Percentiles rank a stretch among this genome's conserved stretches.
Conservation (phyloP, 1,284 basidiomycete species). For the Athelia psychrophila region DNA sequence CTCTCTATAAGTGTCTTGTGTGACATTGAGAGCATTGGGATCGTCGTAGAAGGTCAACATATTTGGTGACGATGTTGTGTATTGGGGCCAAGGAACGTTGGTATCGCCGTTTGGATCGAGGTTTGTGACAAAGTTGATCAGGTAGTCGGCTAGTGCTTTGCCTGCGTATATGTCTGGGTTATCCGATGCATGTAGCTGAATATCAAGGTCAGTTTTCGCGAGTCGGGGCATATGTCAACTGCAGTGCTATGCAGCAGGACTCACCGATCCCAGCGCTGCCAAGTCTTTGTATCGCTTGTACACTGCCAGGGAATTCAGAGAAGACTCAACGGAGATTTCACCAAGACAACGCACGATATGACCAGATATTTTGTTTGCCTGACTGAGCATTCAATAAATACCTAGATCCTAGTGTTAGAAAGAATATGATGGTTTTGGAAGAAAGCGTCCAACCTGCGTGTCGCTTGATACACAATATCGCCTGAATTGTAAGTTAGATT, state of each 20-base stretch:
- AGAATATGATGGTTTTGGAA: no score
- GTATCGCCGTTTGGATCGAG: conserved; percentile 47
- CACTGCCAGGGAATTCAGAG: background rate
- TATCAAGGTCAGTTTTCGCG: background rate
- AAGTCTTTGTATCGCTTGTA: conserved; percentile 41
- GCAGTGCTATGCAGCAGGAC: conserved; percentile 10
- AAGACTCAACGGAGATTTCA: background rate
- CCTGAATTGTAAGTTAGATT: conserved; percentile 28
- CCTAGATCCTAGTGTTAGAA: conserved; percentile 10
- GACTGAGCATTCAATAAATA: conserved; percentile 43
- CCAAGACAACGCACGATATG: conserved; percentile 34
- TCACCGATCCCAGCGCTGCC: conserved; percentile 43
- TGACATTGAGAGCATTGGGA: conserved; percentile 27
- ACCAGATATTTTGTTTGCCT: conserved; percentile 44
- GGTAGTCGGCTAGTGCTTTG: conserved; percentile 37
- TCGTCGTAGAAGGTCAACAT: conserved; percentile 47
- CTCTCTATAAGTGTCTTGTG: conserved; percentile 40
- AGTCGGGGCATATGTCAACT: no score
- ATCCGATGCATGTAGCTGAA: conserved; percentile 36
- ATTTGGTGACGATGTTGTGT: conserved; percentile 32
- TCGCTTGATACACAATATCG: conserved; percentile 52
- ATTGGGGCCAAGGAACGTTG: conserved; percentile 47
- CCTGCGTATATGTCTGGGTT: conserved; percentile 33
- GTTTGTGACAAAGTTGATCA: conserved; percentile 38
- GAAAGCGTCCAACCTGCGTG: conserved; percentile 24